Evolutionary conservation across 2,329 filamentous ascomycete species (phyloP), one percentile per base, ranked within the genome.

Genomic region (Sporothrix pseudoabietina): DNA sequence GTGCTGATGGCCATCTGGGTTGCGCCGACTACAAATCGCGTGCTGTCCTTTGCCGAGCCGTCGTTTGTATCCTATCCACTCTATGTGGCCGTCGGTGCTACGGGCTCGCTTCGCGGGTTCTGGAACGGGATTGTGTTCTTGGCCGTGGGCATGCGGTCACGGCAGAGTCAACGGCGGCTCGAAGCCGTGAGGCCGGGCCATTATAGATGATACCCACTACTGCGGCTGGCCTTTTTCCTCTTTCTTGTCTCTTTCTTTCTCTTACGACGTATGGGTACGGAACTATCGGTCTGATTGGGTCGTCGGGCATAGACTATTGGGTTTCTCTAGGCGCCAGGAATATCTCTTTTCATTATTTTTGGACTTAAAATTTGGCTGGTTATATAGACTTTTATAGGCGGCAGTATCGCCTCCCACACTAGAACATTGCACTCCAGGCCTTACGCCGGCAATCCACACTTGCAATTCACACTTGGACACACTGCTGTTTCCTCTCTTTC

Each of bases 101-200:
- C 80, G 10, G 81, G 81, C 1, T 82, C 80, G 0, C 74, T 83
- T 44, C 77, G 81, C 1, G 81, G 80, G 9, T 82, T 82, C 71
- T 82, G 80, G 81, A 82, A 82, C 71, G 80, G 80, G 0, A 75
- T 82, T 16, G 80, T 83, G 0, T 82, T 82, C 71, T 74, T 82
- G 5, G 78, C 79, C 0, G 78, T 82, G 32, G 80, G 80, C 0
- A 83, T 84, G 72, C 82, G 80, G 70, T 70, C 74, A 22, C 73
- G 75, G 16, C 69, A 72, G 59, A 74, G 70, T 14, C 73, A 74
- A n/a, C 69, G 66, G 52, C 30, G 22, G 16, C 59, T 74, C 4
- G 73, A 74, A 32, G 55, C 57, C 12, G 35, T 30, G 9, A 47
- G 61, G n/a, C 71, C 71, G 9, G 39, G 30, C 5, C 49, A 35